These are phyloP conservation scores for Globisporangium apiculatum DNA, from an alignment of 352 stramenopile genomes.

Conservation along the genomic window DNA sequence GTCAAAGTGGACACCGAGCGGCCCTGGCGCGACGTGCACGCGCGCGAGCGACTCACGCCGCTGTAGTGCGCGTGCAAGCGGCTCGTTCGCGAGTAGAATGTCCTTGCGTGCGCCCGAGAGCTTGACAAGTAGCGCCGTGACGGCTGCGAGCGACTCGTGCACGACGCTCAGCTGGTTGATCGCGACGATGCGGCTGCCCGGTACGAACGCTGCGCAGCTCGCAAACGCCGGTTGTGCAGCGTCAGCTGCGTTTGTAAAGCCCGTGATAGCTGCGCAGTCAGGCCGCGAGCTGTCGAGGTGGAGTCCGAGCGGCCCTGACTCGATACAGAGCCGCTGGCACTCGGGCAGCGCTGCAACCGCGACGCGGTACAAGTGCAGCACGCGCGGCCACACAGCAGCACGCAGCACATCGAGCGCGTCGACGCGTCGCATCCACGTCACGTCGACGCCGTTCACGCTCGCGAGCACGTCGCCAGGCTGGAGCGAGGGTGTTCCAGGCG, in stretches of 20 bases:
- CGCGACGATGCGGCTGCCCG: constrained; percentile 42
- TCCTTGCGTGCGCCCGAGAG: constrained; percentile 27
- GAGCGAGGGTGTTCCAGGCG: constrained; percentile 2
- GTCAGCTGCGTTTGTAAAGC: constrained; percentile 33
- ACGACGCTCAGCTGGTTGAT: constrained; percentile 67
- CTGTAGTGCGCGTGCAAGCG: constrained; percentile 23
- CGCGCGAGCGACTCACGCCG: constrained; percentile 4
- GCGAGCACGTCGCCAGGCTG: constrained; percentile 33
- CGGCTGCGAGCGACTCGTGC: constrained; percentile 24
- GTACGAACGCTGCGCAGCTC: constrained; percentile 26
- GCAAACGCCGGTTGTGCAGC: constrained; percentile 30
- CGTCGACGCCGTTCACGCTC: constrained; percentile 33
- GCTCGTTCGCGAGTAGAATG: constrained; percentile 36
- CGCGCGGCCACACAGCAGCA: constrained; percentile 20
- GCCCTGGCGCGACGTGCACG: constrained; percentile 26
- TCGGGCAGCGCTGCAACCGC: constrained; percentile 18
- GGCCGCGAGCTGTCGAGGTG: constrained; percentile 33
- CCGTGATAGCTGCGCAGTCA: constrained; percentile 27
- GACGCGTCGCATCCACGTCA: constrained; percentile 25
- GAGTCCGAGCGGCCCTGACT: constrained; percentile 35
- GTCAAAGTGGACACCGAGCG: constrained; percentile 45
- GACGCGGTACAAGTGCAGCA: constrained; percentile 30
- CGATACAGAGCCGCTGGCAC: constrained; percentile 32
- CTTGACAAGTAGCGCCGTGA: constrained; percentile 39
- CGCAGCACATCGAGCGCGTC: constrained; percentile 22